phyloP scores from a whole-genome alignment of 1,139 yeast genomes.

The Hanseniaspora uvarum region DNA sequence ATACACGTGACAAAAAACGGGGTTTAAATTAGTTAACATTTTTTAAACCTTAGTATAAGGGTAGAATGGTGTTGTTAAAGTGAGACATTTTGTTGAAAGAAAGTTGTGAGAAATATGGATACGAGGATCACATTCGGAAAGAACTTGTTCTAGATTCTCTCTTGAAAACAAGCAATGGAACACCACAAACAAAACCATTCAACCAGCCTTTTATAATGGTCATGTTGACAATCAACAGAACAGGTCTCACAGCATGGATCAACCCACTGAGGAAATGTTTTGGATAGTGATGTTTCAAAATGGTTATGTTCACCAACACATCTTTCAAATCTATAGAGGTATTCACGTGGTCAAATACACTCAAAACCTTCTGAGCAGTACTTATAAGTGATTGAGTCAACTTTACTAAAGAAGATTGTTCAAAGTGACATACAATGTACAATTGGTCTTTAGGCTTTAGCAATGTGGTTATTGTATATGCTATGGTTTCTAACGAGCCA shows the following conservation, averaged over 20 bases:
- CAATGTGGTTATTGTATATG: constrained; percentile 83
- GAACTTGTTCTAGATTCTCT: constrained; percentile 49
- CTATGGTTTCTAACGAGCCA: constrained; percentile 33
- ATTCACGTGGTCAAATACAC: constrained; percentile 26
- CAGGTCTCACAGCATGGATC: constrained; percentile 73
- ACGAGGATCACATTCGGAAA: not conserved
- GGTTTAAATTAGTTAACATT: too few relatives aligned
- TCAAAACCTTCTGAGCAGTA: constrained; percentile 7
- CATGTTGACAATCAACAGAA: constrained; percentile 55
- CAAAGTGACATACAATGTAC: constrained; percentile 59
- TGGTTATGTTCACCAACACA: constrained; percentile 26
- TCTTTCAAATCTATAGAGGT: constrained; percentile 26
- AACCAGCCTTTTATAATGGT: constrained; percentile 27
- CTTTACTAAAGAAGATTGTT: constrained; percentile 20
- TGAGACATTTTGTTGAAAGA: not conserved
- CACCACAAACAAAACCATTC: constrained; percentile 40
- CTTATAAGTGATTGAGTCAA: constrained; percentile 1
- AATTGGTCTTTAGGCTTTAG: constrained; percentile 75
- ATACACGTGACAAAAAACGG: not conserved
- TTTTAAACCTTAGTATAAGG: too few relatives aligned
- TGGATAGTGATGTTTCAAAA: constrained; percentile 58
- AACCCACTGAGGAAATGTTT: constrained; percentile 74
- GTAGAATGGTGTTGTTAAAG: too few relatives aligned
- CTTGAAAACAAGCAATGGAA: constrained; percentile 74
- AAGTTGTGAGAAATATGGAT: too few relatives aligned